Percentiles rank a stretch among this genome's conserved stretches.
Conservation (phyloP, 495 filamentous ascomycete species). For the Annulohypoxylon bovei region DNA sequence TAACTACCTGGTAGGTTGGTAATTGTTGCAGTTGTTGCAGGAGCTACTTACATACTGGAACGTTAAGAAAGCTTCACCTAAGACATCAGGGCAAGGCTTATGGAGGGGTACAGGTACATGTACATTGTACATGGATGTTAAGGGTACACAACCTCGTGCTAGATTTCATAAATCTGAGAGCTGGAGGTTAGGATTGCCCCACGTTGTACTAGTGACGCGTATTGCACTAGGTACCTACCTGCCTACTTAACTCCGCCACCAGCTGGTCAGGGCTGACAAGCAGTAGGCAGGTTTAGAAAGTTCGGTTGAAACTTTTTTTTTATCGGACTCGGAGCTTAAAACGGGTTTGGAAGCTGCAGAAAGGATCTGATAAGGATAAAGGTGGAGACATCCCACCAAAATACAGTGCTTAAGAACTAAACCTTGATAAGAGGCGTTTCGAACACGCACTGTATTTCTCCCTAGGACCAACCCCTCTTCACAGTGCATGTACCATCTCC, state of each 20-base stretch:
- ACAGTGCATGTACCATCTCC: slow-evolving; percentile 38
- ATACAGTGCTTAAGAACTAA: background rate
- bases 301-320: slow-evolving; percentile 21
- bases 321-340: slow-evolving; percentile 31
- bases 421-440: background rate
- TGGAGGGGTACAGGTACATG: slow-evolving; percentile 10
- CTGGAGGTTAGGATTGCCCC: background rate
- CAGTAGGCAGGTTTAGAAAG: slow-evolving; percentile 14
- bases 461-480: slow-evolving; percentile 8
- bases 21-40: background rate
- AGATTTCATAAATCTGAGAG: background rate
- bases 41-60: slow-evolving; percentile 1
- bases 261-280: slow-evolving; percentile 1
- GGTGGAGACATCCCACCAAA: background rate
- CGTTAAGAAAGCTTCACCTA: background rate
- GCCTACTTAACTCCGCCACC: background rate
- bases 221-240: background rate
- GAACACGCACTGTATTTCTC: slow-evolving; percentile 18
- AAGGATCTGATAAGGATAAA: slow-evolving; percentile 40
- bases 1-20: background rate
- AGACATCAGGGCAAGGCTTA: background rate
- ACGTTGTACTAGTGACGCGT: background rate
- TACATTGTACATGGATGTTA: background rate
- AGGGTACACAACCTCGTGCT: background rate
- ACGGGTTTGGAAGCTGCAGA: slow-evolving; percentile 1